Percentiles rank a stretch among this genome's conserved stretches.
These are phyloP conservation scores for Porcisia deanei DNA, from an alignment of 208 protist species.

Conservation along the genomic window DNA sequence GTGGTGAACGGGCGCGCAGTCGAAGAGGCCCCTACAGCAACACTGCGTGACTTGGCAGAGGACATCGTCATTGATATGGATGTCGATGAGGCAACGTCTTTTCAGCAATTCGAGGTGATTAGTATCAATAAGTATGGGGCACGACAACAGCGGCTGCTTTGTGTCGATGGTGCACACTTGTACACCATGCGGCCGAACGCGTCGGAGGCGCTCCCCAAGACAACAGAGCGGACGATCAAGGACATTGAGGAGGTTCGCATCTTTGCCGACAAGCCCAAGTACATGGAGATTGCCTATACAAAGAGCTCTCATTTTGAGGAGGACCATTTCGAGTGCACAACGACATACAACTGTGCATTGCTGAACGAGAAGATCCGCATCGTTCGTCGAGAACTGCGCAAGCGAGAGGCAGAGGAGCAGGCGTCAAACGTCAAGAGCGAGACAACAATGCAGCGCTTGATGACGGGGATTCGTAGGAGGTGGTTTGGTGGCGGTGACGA, in stretches of 20 bases:
- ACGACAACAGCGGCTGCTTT: slow-evolving; percentile 77
- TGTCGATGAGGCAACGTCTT: slow-evolving; percentile 68
- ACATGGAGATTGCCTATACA: slow-evolving; percentile 82
- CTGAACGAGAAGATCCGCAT: slow-evolving; percentile 87
- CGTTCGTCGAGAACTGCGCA: slow-evolving; percentile 70
- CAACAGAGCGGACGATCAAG: slow-evolving; percentile 65
- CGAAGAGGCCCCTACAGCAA: slow-evolving; percentile 46
- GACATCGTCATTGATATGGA: slow-evolving; percentile 84
- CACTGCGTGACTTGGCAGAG: slow-evolving; percentile 34
- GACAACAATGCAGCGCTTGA: slow-evolving; percentile 36
- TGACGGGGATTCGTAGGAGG: slow-evolving; percentile 24
- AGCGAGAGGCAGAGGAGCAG: slow-evolving; percentile 55
- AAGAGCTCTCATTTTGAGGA: slow-evolving; percentile 67
- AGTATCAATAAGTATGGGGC: slow-evolving; percentile 78
- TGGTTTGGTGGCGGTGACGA: slow-evolving; percentile 33
- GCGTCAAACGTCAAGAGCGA: slow-evolving; percentile 25
- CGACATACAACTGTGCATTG: slow-evolving; percentile 77
- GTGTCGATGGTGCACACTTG: slow-evolving; percentile 82
- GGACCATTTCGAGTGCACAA: slow-evolving; percentile 87
- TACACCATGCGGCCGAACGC: slow-evolving; percentile 81
- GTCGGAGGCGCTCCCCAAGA: slow-evolving; percentile 42
- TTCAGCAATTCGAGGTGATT: slow-evolving; percentile 89
- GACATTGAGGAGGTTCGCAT: slow-evolving; percentile 77
- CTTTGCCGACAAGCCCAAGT: slow-evolving; percentile 74
- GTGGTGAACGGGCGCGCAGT: slow-evolving; percentile 69